phyloP scores from a whole-genome alignment of 2,329 filamentous ascomycete genomes.

The Paramyrothecium roridum region DNA sequence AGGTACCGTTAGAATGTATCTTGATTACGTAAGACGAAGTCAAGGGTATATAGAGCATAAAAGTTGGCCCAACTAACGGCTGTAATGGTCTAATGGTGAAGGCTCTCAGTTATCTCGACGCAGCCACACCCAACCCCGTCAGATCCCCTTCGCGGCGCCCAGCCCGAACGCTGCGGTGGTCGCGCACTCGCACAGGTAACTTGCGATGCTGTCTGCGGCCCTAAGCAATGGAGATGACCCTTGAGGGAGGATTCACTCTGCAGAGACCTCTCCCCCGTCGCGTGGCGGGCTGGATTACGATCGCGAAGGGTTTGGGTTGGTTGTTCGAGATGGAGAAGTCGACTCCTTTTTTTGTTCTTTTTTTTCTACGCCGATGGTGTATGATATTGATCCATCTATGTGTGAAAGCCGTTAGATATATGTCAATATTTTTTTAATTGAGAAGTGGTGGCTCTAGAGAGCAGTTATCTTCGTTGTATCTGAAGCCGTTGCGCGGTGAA shows the following conservation, averaged over 20 bases:
- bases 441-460: no score
- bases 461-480: no score
- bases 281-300: conserved; percentile 69
- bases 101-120: conserved; percentile 50
- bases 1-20: not conserved
- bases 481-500: no score
- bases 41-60: conserved; percentile 19
- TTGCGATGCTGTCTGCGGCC: conserved; percentile 59
- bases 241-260: conserved; percentile 72
- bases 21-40: conserved; percentile 3
- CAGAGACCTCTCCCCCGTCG: conserved; percentile 69
- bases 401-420: not conserved
- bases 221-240: conserved; percentile 67
- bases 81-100: conserved; percentile 65
- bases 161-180: conserved; percentile 66
- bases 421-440: no score
- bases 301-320: conserved; percentile 58
- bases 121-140: conserved; percentile 51
- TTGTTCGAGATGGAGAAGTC: conserved; percentile 52
- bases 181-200: conserved; percentile 65
- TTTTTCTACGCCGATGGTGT: conserved; percentile 9
- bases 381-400: not conserved
- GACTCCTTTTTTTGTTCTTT: conserved; percentile 40
- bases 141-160: conserved; percentile 58
- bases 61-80: conserved; percentile 26